A percentile compares a stretch with the other conserved stretches of the same genome.
These are phyloP conservation scores for Russula sp. DNA, from an alignment of 768 basidiomycete species.

Conservation along the genomic window DNA sequence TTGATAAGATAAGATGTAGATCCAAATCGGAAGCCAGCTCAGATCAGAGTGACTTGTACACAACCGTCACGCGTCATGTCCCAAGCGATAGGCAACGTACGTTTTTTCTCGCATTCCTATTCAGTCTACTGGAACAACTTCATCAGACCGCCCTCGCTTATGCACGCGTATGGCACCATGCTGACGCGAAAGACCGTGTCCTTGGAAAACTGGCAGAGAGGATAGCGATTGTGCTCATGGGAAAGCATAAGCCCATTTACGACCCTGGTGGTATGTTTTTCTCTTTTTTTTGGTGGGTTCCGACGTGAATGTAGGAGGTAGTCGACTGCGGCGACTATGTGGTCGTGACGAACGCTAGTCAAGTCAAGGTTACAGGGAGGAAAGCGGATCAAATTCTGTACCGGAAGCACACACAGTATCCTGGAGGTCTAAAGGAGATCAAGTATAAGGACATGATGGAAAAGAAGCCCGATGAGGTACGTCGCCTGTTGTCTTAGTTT, in stretches of 20 bases:
- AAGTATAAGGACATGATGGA: conserved; percentile 80
- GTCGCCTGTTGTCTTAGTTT: conserved; percentile 26
- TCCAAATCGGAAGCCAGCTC: not conserved
- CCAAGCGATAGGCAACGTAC: conserved; percentile 74
- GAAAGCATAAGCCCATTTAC: conserved; percentile 97
- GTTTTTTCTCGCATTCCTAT: conserved; percentile 25
- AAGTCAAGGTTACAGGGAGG: conserved; percentile 81
- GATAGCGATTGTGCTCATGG: conserved; percentile 95
- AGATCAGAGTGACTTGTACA: not conserved
- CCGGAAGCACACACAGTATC: conserved; percentile 85
- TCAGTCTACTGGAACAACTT: not conserved
- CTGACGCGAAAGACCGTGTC: conserved; percentile 85
- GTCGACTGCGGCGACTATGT: conserved; percentile 99
- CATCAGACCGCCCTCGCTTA: conserved; percentile 88
- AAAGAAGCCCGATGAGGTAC: conserved; percentile 83
- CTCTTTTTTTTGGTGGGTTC: not conserved
- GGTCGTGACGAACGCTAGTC: conserved; percentile 83
- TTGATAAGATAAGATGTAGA: conserved; percentile 18
- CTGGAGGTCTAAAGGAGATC: conserved; percentile 90
- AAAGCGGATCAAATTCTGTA: conserved; percentile 86
- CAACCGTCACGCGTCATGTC: conserved; percentile 46
- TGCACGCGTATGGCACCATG: conserved; percentile 94
- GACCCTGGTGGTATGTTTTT: conserved; percentile 71
- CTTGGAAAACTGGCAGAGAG: conserved; percentile 91
- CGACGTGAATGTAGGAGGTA: conserved; percentile 29